Evolutionary conservation across 768 basidiomycete genomes (phyloP).

Genomic region (Cyathus striatus): DNA sequence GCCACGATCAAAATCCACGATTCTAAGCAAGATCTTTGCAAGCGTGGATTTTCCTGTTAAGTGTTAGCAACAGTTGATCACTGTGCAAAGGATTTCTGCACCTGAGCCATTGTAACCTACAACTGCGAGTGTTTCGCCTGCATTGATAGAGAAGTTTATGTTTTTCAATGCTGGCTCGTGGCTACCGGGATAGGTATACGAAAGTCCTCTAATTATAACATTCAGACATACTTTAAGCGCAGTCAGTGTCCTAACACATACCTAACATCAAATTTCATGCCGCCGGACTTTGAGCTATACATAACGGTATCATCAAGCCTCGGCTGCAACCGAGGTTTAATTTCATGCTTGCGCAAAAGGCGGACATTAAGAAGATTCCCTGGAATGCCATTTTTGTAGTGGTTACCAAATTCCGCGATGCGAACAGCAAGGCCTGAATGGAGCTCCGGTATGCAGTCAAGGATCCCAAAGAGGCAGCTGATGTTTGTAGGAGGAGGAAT

Average conservation of each 20-base stretch:
- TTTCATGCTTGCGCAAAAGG: constrained; percentile 74
- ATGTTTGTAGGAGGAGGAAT: constrained; percentile 65
- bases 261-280: constrained; percentile 71
- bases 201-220: constrained; percentile 25
- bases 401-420: constrained; percentile 56
- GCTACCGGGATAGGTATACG: constrained; percentile 79
- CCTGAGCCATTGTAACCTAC: constrained; percentile 85
- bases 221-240: constrained; percentile 1
- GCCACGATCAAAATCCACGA: constrained; percentile 72
- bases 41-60: constrained; percentile 79
- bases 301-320: constrained; percentile 41
- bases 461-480: constrained; percentile 75
- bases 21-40: constrained; percentile 74
- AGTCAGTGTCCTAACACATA: constrained; percentile 22
- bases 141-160: constrained; percentile 62
- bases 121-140: constrained; percentile 81
- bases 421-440: constrained; percentile 65
- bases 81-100: constrained; percentile 17
- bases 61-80: constrained; percentile 6
- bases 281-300: constrained; percentile 45
- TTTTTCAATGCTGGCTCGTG: constrained; percentile 61
- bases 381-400: constrained; percentile 77
- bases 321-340: constrained; percentile 66
- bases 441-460: constrained; percentile 77
- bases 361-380: constrained; percentile 81